Percentiles rank a stretch among this genome's conserved stretches.
Evolutionary conservation across 768 basidiomycete species (phyloP).

Genomic region (Mycena crocata): DNA sequence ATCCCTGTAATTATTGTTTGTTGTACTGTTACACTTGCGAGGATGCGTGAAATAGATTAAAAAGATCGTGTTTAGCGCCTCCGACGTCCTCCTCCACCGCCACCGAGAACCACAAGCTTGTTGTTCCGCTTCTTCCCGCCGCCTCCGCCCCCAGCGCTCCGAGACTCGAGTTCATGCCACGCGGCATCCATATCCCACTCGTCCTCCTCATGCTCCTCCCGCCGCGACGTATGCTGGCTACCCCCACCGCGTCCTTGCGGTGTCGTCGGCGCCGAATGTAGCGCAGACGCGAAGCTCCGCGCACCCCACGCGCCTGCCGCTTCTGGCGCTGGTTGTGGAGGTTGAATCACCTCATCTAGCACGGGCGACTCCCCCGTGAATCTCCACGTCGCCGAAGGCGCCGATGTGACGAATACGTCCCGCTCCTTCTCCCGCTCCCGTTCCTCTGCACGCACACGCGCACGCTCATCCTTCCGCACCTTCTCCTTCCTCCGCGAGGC

Average conservation of each 20-base stretch:
- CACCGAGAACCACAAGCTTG: conserved; percentile 78
- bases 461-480: conserved; percentile 87
- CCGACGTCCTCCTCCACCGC: conserved; percentile 67
- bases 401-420: conserved; percentile 36
- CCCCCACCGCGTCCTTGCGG: conserved; percentile 38
- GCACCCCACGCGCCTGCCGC: conserved; percentile 78
- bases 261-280: conserved; percentile 60
- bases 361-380: conserved; percentile 39
- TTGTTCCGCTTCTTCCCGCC: conserved; percentile 71
- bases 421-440: conserved; percentile 71
- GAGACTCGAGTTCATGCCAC: conserved; percentile 84
- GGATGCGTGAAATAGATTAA: conserved; percentile 10
- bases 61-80: conserved; percentile 53
- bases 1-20: conserved; percentile 21
- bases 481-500: conserved; percentile 82
- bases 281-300: conserved; percentile 84
- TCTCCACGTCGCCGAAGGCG: conserved; percentile 31
- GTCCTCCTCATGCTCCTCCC: conserved; percentile 57
- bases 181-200: conserved; percentile 85
- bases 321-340: conserved; percentile 38
- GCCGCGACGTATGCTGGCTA: conserved; percentile 43
- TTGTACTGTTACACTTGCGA: conserved; percentile 25
- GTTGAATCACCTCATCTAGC: conserved; percentile 39
- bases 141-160: conserved; percentile 48
- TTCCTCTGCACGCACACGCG: conserved; percentile 82